phyloP scores from a whole-genome alignment of 192 early-diverging fungal genomes.

The Linderina pennispora region DNA sequence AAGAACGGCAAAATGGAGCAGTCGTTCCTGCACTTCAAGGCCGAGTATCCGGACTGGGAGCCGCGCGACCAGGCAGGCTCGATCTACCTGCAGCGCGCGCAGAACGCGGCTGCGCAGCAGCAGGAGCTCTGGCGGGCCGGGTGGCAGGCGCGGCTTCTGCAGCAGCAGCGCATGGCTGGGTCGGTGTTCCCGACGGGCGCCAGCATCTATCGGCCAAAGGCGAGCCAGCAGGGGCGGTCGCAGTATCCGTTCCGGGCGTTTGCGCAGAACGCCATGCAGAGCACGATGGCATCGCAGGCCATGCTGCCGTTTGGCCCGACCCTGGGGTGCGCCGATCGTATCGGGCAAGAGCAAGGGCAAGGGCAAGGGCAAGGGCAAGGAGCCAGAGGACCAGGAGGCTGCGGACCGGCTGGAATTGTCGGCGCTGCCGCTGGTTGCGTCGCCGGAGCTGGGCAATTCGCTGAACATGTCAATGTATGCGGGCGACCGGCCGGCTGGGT shows the following conservation, averaged over 20 bases:
- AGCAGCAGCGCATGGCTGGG: conserved; percentile 43
- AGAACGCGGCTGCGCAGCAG: conserved; percentile 44
- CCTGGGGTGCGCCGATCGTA: too few species aligned
- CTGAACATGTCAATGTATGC: conserved; percentile 1
- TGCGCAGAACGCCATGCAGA: conserved; percentile 16
- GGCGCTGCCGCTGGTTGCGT: conserved; percentile 37
- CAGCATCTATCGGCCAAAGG: conserved; percentile 25
- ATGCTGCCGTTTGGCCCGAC: conserved; percentile 42
- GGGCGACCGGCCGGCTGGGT: conserved; percentile 2
- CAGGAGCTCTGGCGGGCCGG: conserved; percentile 42
- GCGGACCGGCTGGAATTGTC: conserved; percentile 29
- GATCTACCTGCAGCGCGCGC: conserved; percentile 62
- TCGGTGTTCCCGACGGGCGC: conserved; percentile 40
- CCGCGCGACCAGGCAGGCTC: conserved; percentile 74
- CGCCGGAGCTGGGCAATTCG: conserved; percentile 21
- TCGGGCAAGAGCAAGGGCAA: not conserved
- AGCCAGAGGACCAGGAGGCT: not conserved
- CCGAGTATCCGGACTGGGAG: conserved; percentile 92
- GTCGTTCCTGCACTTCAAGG: conserved; percentile 93
- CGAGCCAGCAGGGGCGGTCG: conserved; percentile 11
- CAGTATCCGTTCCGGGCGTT: conserved; percentile 39
- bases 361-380: conserved; percentile 9
- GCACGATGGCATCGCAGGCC: conserved; percentile 24
- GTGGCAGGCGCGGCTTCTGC: conserved; percentile 43
- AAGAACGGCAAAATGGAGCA: conserved; percentile 98